Evolutionary conservation across 148 eudicot genomes (phyloP).

Genomic region (Camellia lanceoleosa): DNA sequence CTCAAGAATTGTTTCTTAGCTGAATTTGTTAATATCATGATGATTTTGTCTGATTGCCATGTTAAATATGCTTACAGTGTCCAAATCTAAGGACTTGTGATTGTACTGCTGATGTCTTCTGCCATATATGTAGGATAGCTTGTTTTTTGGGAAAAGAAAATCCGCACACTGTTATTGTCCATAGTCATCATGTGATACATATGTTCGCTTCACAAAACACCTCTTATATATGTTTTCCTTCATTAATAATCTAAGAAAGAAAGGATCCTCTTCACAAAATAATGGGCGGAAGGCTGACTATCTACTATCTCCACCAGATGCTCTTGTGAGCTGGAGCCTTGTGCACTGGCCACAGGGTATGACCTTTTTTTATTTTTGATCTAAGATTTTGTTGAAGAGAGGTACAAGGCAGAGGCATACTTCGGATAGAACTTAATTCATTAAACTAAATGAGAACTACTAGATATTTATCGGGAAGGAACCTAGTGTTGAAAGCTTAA

Average conservation of each 20-base stretch:
- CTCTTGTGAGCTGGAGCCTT: too few species aligned
- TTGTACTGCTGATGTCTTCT: neutral
- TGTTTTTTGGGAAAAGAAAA: neutral
- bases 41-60: slow-evolving; percentile 1
- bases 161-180: neutral
- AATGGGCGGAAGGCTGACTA: too few species aligned
- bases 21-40: neutral
- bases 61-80: neutral
- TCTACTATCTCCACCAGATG: too few species aligned
- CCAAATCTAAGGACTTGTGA: neutral
- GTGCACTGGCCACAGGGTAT: too few species aligned
- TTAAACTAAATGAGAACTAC: neutral
- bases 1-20: neutral
- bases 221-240: neutral
- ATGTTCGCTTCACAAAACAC: neutral
- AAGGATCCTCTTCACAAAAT: too few species aligned
- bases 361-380: too few species aligned
- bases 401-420: neutral
- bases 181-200: neutral
- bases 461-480: neutral
- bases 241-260: neutral
- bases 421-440: neutral
- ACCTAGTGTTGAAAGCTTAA: neutral
- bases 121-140: neutral
- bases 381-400: neutral